Evolutionary conservation across 495 filamentous ascomycete species (phyloP).

Genomic region (Neurospora africana): DNA sequence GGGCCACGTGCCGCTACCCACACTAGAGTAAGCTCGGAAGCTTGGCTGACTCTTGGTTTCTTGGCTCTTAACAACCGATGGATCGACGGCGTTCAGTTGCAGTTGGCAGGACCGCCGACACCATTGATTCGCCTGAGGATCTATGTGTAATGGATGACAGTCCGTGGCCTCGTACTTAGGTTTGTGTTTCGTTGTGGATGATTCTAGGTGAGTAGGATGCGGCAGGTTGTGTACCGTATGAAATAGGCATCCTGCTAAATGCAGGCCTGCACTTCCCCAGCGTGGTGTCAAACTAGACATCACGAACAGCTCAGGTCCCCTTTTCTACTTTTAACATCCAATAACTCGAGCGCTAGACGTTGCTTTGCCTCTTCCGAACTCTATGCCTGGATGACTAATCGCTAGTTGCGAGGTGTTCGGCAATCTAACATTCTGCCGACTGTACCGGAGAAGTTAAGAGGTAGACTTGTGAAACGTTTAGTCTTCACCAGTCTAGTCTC

Average conservation of each 20-base stretch:
- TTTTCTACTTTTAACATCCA: not conserved
- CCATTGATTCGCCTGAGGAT: not conserved
- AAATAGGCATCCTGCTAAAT: not conserved
- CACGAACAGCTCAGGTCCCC: not conserved
- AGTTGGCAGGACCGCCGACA: not conserved
- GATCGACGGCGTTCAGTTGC: not conserved
- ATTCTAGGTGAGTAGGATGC: not conserved
- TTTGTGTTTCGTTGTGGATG: not conserved
- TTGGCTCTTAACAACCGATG: not conserved
- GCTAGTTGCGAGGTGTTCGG: not conserved
- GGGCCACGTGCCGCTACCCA: not conserved
- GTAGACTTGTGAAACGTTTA: not conserved
- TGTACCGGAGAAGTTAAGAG: not conserved
- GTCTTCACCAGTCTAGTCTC: not conserved
- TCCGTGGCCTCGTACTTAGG: not conserved
- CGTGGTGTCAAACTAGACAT: not conserved
- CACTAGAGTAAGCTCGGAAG: not conserved
- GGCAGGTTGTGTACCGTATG: not conserved
- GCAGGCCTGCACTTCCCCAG: not conserved
- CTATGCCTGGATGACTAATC: not conserved
- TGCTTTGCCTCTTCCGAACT: not conserved
- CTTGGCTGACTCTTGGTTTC: not conserved
- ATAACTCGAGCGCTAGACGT: not conserved
- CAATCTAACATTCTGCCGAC: not conserved
- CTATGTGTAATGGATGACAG: not conserved